Conservation (phyloP, 2,329 filamentous ascomycete species). For the Clarireedia paspali region DNA sequence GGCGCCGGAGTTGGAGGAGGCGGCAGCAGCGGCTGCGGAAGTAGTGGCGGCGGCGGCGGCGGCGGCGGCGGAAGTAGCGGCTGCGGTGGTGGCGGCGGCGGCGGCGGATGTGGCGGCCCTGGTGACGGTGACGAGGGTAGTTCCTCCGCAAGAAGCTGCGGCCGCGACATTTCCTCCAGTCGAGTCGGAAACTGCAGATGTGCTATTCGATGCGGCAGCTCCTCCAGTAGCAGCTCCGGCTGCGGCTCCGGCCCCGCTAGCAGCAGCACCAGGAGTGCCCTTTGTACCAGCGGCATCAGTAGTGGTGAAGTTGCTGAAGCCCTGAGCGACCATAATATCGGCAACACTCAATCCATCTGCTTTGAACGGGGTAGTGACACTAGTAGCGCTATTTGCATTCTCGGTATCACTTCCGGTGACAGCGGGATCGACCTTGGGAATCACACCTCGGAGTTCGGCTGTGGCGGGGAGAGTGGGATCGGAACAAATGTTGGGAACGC, state of each 20-base stretch:
- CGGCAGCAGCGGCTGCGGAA: neutral
- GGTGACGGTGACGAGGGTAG: conserved; percentile 15
- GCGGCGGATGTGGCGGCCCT: neutral
- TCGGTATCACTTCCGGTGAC: conserved; percentile 48
- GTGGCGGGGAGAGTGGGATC: conserved; percentile 56
- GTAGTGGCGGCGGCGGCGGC: neutral
- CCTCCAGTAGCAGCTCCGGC: conserved; percentile 1
- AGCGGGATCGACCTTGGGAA: conserved; percentile 59
- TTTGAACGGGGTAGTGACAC: conserved; percentile 45
- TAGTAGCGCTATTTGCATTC: conserved; percentile 51
- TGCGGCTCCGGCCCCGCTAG: neutral
- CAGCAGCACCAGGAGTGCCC: conserved; percentile 24
- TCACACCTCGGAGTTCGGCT: conserved; percentile 53
- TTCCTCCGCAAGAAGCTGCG: conserved; percentile 13
- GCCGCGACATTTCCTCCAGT: neutral
- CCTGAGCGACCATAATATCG: conserved; percentile 52
- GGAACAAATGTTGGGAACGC: conserved; percentile 54
- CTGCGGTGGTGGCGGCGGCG: neutral
- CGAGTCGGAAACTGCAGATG: conserved; percentile 11
- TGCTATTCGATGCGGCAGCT: conserved; percentile 8
- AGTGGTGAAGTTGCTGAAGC: conserved; percentile 53
- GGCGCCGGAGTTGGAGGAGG: neutral
- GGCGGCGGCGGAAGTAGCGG: neutral
- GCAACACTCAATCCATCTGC: conserved; percentile 58
- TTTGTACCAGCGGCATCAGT: conserved; percentile 30